A percentile compares a stretch with the other conserved stretches of the same genome.
phyloP scores from a whole-genome alignment of 2,329 filamentous ascomycete species.

The Fusarium tanahbumbuense region DNA sequence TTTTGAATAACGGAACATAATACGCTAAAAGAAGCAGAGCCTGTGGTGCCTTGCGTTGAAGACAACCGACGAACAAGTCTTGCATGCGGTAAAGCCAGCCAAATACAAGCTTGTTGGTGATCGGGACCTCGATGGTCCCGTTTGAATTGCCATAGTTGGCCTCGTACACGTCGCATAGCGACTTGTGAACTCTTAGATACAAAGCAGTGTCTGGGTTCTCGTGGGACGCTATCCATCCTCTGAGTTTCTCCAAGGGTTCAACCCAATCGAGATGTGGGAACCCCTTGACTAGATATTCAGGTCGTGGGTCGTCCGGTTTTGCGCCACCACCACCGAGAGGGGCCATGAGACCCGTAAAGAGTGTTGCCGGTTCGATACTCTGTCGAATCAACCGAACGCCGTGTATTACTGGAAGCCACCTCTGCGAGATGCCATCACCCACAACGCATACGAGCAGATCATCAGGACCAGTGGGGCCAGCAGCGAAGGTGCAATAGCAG shows the following conservation, averaged over 20 bases:
- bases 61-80: constrained; percentile 43
- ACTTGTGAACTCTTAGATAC: constrained; percentile 39
- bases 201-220: constrained; percentile 43
- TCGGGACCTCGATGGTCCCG: constrained; percentile 32
- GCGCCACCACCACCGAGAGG: constrained; percentile 34
- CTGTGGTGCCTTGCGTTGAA: constrained; percentile 45
- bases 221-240: constrained; percentile 41
- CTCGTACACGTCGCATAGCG: constrained; percentile 44
- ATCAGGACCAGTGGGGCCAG: constrained; percentile 44
- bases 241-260: constrained; percentile 37
- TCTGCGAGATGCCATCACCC: constrained; percentile 37
- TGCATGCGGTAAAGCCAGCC: constrained; percentile 48
- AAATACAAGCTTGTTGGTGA: constrained; percentile 39
- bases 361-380: constrained; percentile 44
- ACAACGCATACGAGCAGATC: constrained; percentile 47
- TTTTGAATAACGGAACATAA: constrained; percentile 41
- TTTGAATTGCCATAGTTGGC: constrained; percentile 41
- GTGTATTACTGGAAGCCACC: constrained; percentile 45
- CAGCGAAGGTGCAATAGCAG: constrained; percentile 49
- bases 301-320: constrained; percentile 33
- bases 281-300: constrained; percentile 38
- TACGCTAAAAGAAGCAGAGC: constrained; percentile 46
- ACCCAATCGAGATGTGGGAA: constrained; percentile 43
- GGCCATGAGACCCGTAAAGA: constrained; percentile 46
- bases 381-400: constrained; percentile 44